A percentile compares a stretch with the other conserved stretches of the same genome.
Conservation (phyloP, 225 moss, liverwort and hornwort species). For the Bryum argenteum region DNA sequence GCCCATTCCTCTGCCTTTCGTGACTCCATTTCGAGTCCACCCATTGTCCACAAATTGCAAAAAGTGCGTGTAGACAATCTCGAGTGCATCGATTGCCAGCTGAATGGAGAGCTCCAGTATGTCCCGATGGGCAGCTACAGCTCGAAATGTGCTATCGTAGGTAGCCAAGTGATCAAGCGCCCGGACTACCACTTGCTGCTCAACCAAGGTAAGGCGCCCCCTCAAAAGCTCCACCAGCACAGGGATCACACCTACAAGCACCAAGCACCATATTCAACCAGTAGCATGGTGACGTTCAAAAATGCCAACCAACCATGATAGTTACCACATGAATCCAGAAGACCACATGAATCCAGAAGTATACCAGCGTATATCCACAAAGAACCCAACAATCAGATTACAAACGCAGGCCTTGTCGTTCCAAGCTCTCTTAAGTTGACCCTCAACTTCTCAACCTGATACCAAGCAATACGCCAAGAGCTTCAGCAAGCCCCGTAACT, state of each 20-base stretch:
- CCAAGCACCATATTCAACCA: slow-evolving; percentile 32
- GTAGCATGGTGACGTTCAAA: slow-evolving; percentile 7
- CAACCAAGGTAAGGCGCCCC: slow-evolving; percentile 94
- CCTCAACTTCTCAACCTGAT: slow-evolving; percentile 1
- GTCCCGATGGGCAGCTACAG: slow-evolving; percentile 82
- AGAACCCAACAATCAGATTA: background rate
- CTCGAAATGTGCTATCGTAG: slow-evolving; percentile 90
- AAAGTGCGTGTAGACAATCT: slow-evolving; percentile 94
- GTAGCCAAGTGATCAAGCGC: slow-evolving; percentile 95
- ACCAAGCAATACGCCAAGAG: slow-evolving; percentile 9
- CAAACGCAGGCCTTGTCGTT: background rate
- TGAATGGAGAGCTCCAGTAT: slow-evolving; percentile 91
- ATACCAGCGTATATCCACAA: too few relatives aligned
- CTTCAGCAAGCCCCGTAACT: slow-evolving; percentile 11
- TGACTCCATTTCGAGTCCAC: slow-evolving; percentile 95
- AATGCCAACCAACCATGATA: slow-evolving; percentile 7
- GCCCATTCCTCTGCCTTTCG: slow-evolving; percentile 99
- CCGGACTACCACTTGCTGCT: slow-evolving; percentile 96
- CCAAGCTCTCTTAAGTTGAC: slow-evolving; percentile 8
- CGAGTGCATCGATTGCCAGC: slow-evolving; percentile 82
- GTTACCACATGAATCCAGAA: too few relatives aligned
- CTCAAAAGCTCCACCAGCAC: slow-evolving; percentile 91
- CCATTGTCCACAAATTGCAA: slow-evolving; percentile 94
- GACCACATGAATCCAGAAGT: background rate
- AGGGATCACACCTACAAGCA: slow-evolving; percentile 71